Base-by-base conservation (phyloP, 116 monocot genomes). In the Cymodocea nodosa region DNA sequence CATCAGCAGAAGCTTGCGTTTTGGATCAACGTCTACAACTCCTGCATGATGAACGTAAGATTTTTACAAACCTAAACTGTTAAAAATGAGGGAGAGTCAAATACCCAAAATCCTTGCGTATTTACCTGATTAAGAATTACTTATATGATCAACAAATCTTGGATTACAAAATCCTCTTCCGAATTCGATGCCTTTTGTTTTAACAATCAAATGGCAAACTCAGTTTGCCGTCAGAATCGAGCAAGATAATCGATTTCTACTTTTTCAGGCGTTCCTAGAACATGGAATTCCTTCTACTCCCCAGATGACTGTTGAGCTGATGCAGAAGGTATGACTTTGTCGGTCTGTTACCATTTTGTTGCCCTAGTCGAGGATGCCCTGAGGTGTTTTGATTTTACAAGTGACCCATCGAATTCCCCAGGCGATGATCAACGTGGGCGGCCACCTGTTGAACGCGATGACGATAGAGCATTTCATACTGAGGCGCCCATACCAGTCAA, bases 1-100 rank as follows among this genome's bases (percentile, higher is more conserved):
- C 98, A 98, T 76, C 89, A 84, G 50, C 82, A 91, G 63, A 98
- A 92, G 74, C 92, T 98, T 76, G 98, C 98, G 48, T 98, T 98
- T 68, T 98, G 98, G 98, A 89, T 92, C 59, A 98, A 98, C 70
- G 76, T 92, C 50, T 98, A 98, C 57, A 98, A 98, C 73, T 83
- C 92, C 19, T 92, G 98, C 85, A 84, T 92, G 82, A 88, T 98
- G 89, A 98, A 98, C 80, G 98, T 98, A 80, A 65, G 79, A 39
- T 15, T 15, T 20, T 20, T 15, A 22, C 22, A 22, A 54, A 52
- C 52, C 52, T 52, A n/a, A n/a, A n/a, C n/a, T n/a, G n/a, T n/a
- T n/a, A n/a, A n/a, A n/a, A n/a, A n/a, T n/a, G n/a, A n/a, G n/a
- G n/a, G n/a, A n/a, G n/a, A n/a, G n/a, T n/a, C n/a, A n/a, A n/a